phyloP scores from a whole-genome alignment of 495 filamentous ascomycete species.

The Xylaria intraflava region DNA sequence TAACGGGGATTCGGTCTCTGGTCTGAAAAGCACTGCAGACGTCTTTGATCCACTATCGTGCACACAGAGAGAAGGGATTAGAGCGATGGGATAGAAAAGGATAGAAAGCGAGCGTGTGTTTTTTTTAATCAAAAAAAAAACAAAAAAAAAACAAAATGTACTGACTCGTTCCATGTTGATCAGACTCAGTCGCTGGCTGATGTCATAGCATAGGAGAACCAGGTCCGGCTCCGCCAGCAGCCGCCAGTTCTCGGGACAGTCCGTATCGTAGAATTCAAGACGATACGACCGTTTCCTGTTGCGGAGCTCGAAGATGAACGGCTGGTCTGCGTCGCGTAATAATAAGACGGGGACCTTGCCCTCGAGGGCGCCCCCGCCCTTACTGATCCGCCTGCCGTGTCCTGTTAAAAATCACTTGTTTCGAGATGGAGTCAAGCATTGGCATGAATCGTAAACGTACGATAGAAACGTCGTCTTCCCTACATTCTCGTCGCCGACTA shows the following conservation, averaged over 20 bases:
- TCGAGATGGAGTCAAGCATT: neutral
- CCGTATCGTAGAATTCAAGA: slow-evolving; percentile 74
- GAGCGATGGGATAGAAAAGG: neutral
- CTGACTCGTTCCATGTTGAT: slow-evolving; percentile 53
- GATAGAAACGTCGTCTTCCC: slow-evolving; percentile 87
- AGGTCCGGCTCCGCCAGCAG: slow-evolving; percentile 60
- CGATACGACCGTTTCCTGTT: slow-evolving; percentile 54
- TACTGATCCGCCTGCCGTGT: slow-evolving; percentile 36
- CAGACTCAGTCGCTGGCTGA: slow-evolving; percentile 60
- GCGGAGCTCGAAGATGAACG: slow-evolving; percentile 72
- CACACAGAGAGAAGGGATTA: slow-evolving; percentile 5
- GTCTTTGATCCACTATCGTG: slow-evolving; percentile 59
- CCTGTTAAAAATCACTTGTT: neutral
- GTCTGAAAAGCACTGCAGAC: slow-evolving; percentile 56
- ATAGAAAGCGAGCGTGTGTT: slow-evolving; percentile 1
- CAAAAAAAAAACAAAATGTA: slow-evolving; percentile 10
- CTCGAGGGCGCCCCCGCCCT: slow-evolving; percentile 32
- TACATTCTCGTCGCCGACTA: slow-evolving; percentile 72
- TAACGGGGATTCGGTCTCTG: slow-evolving; percentile 56
- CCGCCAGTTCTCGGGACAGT: slow-evolving; percentile 66
- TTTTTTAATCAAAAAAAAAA: no score
- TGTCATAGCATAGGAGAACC: slow-evolving; percentile 74
- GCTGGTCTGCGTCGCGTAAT: slow-evolving; percentile 72
- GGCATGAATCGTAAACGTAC: slow-evolving; percentile 46
- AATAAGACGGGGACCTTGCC: slow-evolving; percentile 40